Evolutionary conservation across 139 green algal genomes (phyloP).

Genomic region (Chlamydomonas eustigma): DNA sequence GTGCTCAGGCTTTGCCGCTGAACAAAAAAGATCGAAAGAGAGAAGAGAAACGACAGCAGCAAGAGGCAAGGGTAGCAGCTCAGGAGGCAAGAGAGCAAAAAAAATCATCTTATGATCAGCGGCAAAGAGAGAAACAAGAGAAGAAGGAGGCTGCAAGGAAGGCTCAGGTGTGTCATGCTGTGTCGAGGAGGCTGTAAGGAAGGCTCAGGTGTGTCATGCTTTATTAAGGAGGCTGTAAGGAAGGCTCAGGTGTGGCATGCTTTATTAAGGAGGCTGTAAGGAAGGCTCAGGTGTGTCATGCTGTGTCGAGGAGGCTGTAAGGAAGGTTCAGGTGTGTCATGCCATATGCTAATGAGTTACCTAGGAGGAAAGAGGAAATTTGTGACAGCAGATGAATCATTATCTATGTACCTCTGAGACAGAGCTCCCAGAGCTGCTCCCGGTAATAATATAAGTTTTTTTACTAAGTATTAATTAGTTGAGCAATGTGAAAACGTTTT

Average conservation of each 20-base stretch:
- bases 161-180: slow-evolving; percentile 41
- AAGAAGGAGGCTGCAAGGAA: slow-evolving; percentile 62
- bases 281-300: slow-evolving; percentile 44
- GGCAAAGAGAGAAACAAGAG: slow-evolving; percentile 45
- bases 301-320: not conserved
- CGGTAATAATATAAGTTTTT: not conserved
- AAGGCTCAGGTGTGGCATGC: slow-evolving; percentile 43
- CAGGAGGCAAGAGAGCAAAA: slow-evolving; percentile 13
- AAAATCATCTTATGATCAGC: slow-evolving; percentile 57
- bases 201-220: slow-evolving; percentile 42
- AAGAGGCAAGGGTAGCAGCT: slow-evolving; percentile 4
- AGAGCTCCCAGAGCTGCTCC: not conserved
- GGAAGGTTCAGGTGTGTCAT: not conserved
- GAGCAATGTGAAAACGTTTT: too few relatives aligned
- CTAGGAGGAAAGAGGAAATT: not conserved
- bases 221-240: slow-evolving; percentile 53
- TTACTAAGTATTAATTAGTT: not conserved
- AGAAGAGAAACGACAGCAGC: slow-evolving; percentile 24
- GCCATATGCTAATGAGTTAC: not conserved
- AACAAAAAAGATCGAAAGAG: not conserved
- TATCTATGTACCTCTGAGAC: not conserved
- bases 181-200: slow-evolving; percentile 56
- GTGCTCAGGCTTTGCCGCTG: not conserved
- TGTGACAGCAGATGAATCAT: not conserved
- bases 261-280: slow-evolving; percentile 52